Evolutionary conservation across 345 rosid genomes (phyloP).

Genomic region (Hypericum androsaemum): DNA sequence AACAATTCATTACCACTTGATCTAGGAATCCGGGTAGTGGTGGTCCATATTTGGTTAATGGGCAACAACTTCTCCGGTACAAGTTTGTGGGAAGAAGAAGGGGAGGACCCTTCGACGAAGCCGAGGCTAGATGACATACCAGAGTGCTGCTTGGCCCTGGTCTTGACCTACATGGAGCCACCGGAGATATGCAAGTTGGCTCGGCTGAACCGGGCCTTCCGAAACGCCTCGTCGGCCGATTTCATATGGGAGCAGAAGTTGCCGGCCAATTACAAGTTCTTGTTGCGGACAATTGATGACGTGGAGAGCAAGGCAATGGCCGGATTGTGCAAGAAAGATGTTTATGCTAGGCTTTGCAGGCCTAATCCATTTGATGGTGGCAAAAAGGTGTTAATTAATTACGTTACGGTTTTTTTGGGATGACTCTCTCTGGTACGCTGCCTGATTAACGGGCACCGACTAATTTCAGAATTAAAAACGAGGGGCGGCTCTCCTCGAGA

Average conservation of each 20-base stretch:
- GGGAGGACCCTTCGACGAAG: neutral
- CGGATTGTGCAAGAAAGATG: conserved; percentile 19
- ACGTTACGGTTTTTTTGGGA: too few species aligned
- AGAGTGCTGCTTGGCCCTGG: conserved; percentile 22
- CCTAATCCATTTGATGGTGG: conserved; percentile 23
- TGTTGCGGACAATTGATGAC: conserved; percentile 10
- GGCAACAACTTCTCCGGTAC: too few species aligned
- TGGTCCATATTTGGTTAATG: too few species aligned
- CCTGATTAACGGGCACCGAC: too few species aligned
- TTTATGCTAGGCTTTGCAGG: conserved; percentile 22
- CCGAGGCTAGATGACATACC: conserved; percentile 29
- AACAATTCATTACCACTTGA: too few species aligned
- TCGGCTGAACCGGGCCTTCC: conserved; percentile 21
- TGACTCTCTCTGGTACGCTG: too few species aligned
- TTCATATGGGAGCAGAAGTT: conserved; percentile 29
- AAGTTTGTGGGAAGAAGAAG: too few species aligned
- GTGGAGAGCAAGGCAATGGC: neutral
- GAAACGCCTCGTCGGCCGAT: conserved; percentile 28
- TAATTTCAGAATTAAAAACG: too few species aligned
- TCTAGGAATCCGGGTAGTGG: too few species aligned
- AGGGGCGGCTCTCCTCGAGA: too few species aligned
- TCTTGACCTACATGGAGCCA: conserved; percentile 22
- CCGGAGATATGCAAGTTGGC: conserved; percentile 30
- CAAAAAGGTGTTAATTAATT: conserved; percentile 21
- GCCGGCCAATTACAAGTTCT: conserved; percentile 21